Base-by-base conservation (phyloP, 306 rosid genomes). In the Parietaria judaica region DNA sequence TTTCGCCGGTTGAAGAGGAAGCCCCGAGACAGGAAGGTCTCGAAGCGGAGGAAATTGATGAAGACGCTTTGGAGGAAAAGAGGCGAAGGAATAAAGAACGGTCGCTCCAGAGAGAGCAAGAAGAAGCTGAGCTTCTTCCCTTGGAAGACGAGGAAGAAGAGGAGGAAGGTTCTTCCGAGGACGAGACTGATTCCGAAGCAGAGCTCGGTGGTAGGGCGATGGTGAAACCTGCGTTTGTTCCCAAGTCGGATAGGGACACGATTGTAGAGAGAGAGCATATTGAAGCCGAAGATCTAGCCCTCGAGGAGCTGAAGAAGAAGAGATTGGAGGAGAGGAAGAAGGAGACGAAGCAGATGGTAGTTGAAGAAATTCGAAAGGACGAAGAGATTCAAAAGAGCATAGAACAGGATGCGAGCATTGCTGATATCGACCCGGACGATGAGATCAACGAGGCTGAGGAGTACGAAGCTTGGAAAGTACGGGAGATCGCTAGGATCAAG, bases 151-250 rank as follows among this genome's bases (percentile, higher is more conserved):
- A 87, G 72, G 96, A 87, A 66, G 95, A 86, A 43, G 94, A 87
- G 6, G 85, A 78, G 58, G 96, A 87, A 75, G 91, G 83, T 74
- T 96, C 83, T 43, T 86, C 94, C 35, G 98, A 88, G 79, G 88
- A 88, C 41, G 95, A 88, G 77, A 92, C 98, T 61, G 95, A 86
- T 71, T 92, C 96, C 0, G 98, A 92, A 61, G 98, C 86, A 60
- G 98, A 92, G 61, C 85, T 70, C 39, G 62, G 83, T 0, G 94
- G 98, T 17, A 83, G 86, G 51, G 92, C 95, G 11, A 88, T 92
- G 98, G 80, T 84, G 75, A 92, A 92, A 84, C 96, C 98, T 43
- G 90, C 86, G 52, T 92, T 92, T 75, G 94, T 92, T 70, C 98
- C 98, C 9, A 83, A 86, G 79, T 74, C 79, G 1, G 96, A 92